A percentile compares a stretch with the other conserved stretches of the same genome.
These are phyloP conservation scores for Hansenula anomala DNA, from an alignment of 1,139 yeast genomes.

Conservation along the genomic window DNA sequence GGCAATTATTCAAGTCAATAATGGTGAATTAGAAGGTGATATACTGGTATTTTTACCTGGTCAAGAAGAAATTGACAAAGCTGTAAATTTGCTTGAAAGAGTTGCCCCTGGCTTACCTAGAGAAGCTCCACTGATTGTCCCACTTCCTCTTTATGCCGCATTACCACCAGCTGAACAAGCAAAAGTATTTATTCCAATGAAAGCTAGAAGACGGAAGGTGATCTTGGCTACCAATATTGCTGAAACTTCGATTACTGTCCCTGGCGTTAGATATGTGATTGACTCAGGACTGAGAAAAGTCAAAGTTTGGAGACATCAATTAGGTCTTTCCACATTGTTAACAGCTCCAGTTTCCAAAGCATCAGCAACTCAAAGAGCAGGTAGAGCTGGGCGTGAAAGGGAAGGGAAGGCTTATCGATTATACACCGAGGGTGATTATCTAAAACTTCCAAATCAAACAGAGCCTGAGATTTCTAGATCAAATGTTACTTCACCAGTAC, in stretches of 20 bases:
- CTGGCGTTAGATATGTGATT: slow-evolving; percentile 91
- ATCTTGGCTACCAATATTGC: slow-evolving; percentile 94
- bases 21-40: slow-evolving; percentile 78
- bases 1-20: slow-evolving; percentile 72
- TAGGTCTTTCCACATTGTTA: slow-evolving; percentile 84
- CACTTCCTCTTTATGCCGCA: slow-evolving; percentile 90
- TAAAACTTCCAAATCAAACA: slow-evolving; percentile 64
- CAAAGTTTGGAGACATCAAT: slow-evolving; percentile 88
- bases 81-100: slow-evolving; percentile 56
- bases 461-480: slow-evolving; percentile 91
- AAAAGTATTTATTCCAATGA: slow-evolving; percentile 62
- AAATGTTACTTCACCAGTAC: slow-evolving; percentile 77
- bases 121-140: slow-evolving; percentile 70
- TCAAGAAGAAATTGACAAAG: slow-evolving; percentile 93
- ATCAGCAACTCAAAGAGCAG: slow-evolving; percentile 91
- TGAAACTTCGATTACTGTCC: slow-evolving; percentile 92
- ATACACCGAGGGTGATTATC: slow-evolving; percentile 69
- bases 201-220: slow-evolving; percentile 65
- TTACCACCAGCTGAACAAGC: slow-evolving; percentile 82
- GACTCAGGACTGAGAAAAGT: slow-evolving; percentile 92
- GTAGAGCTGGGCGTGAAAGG: slow-evolving; percentile 98
- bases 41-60: slow-evolving; percentile 89
- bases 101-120: slow-evolving; percentile 64
- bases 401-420: slow-evolving; percentile 87
- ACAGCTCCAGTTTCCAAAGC: slow-evolving; percentile 94